Base-by-base conservation (phyloP, 805 yeast species). In the Candida verbasci region DNA sequence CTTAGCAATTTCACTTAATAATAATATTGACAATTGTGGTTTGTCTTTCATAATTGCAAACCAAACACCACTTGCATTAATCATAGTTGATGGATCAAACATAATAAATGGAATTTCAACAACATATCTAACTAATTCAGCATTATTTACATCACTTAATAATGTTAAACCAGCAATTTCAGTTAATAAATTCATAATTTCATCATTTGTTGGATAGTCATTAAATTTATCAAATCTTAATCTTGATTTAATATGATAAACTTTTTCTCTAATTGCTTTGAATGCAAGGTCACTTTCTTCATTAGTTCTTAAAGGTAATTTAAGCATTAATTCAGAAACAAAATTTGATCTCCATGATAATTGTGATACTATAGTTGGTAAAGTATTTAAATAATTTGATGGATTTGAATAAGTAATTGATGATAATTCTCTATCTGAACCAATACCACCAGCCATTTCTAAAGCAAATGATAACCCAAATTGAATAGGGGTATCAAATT, bases 381-480 rank as follows among this genome's bases (percentile, higher is more conserved):
- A 68, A 1, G 86, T 76, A 50, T 78, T 70, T 39, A 74, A 72
- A 24, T 62, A 64, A 42, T 56, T 56, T 8, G 24, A 17, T 24
- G 53, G 60, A 41, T 62, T 46, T 40, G 61, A 41, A 34, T 50
- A 56, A 2, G 71, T 53, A 27, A 79, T 64, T 29, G 73, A 71
- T 2, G 76, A 70, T 20, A 81, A 56, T 48, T 84, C 93, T 29
- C 80, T 64, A 48, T 86, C 94, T 14, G 80, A 69, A n/a, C 80
- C 61, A 9, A 86, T 72, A 4, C 74, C 56, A 3, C 93, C 87
- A 1, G 95, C 95, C 80, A 87, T 74, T 46, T 86, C 93, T 40
- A 89, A 64, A 0, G 98, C 97, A 68, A 91, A 86, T 0, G 95
- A 81, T 33, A 88, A 82, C 37, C 97, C 97, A 50, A 74, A 80